These are phyloP conservation scores for Trametes gibbosa DNA, from an alignment of 768 basidiomycete species.

Conservation along the genomic window DNA sequence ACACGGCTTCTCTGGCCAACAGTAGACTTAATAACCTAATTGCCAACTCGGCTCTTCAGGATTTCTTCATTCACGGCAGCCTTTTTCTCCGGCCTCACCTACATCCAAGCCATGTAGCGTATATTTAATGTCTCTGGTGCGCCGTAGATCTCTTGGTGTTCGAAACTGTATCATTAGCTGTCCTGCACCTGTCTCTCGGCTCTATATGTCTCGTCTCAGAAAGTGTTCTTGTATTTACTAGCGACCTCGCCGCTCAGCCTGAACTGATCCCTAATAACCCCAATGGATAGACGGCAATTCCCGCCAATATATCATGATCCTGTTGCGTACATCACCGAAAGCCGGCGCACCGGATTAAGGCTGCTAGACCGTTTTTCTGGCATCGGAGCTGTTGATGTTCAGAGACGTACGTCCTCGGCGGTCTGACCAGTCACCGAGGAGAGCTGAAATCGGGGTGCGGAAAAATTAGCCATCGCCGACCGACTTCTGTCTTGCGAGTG, in stretches of 20 bases:
- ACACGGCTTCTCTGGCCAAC: slow-evolving; percentile 1
- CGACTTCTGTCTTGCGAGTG: neutral
- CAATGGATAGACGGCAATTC: neutral
- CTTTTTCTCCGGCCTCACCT: neutral
- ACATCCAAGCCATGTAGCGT: slow-evolving; percentile 6
- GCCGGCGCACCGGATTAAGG: too few species aligned
- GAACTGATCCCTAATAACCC: too few species aligned
- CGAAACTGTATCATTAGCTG: neutral
- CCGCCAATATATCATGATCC: neutral
- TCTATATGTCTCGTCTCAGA: neutral
- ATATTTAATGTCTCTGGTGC: slow-evolving; percentile 10
- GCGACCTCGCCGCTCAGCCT: neutral
- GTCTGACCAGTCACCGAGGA: neutral
- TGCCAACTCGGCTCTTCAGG: too few species aligned
- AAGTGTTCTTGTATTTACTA: neutral
- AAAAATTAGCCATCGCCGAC: neutral
- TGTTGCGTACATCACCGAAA: neutral
- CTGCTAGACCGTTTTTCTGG: neutral
- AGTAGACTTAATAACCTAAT: slow-evolving; percentile 5
- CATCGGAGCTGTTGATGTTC: neutral
- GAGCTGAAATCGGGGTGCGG: neutral
- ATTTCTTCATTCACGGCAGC: neutral
- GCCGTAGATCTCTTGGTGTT: neutral
- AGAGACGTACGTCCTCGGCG: neutral
- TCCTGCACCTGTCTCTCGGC: neutral